Evolutionary conservation across 139 green algal genomes (phyloP).

Genomic region (Mesotaenium endlicherianum): DNA sequence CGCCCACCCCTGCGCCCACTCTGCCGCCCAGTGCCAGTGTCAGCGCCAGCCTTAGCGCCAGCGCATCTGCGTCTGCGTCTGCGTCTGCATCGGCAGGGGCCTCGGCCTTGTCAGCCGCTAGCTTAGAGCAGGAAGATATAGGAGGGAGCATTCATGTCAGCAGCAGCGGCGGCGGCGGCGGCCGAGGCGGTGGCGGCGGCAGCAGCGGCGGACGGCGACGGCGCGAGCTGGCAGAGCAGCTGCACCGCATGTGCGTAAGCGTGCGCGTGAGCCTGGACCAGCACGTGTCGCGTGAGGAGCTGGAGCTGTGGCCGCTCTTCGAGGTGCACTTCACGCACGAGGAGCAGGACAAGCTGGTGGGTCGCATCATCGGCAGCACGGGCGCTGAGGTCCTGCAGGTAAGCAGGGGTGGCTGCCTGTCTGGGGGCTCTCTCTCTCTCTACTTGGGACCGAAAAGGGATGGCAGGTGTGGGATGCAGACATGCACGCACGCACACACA

Average conservation of each 20-base stretch:
- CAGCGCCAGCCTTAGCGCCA: too few relatives aligned
- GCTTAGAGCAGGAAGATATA: background rate
- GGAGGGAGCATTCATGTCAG: background rate
- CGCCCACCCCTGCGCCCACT: too few relatives aligned
- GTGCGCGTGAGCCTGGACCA: conserved; percentile 78
- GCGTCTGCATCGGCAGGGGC: too few relatives aligned
- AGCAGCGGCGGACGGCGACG: background rate
- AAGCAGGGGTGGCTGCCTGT: too few relatives aligned
- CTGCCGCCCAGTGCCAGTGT: too few relatives aligned
- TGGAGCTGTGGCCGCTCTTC: conserved; percentile 97
- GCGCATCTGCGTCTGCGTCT: too few relatives aligned
- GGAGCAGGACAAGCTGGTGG: conserved; percentile 93
- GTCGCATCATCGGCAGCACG: conserved; percentile 67
- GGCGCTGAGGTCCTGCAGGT: conserved; percentile 87
- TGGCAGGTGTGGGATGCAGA: too few relatives aligned
- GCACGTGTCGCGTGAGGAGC: conserved; percentile 82
- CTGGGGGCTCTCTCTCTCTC: too few relatives aligned
- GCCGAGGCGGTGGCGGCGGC: background rate
- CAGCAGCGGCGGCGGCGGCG: background rate
- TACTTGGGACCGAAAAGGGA: too few relatives aligned
- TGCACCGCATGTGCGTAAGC: conserved; percentile 68
- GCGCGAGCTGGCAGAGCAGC: background rate
- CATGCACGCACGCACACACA: too few relatives aligned
- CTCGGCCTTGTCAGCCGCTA: too few relatives aligned
- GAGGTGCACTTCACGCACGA: conserved; percentile 78